These are phyloP conservation scores for Xylariaceae sp. DNA, from an alignment of 2,329 filamentous ascomycete species.

Conservation along the genomic window DNA sequence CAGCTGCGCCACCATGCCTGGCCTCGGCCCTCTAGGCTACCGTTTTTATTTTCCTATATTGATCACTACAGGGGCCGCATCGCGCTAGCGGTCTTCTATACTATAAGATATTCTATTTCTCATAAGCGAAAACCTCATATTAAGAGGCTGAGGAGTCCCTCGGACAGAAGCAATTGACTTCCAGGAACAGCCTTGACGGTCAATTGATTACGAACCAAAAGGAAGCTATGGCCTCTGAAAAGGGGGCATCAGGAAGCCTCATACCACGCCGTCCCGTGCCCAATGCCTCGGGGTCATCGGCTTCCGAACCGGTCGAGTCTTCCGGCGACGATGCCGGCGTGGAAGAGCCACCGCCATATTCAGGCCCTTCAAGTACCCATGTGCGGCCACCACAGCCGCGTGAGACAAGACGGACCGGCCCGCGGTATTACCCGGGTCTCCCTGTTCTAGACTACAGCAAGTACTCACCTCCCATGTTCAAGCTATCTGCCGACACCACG, in stretches of 20 bases:
- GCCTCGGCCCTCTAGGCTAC: constrained; percentile 13
- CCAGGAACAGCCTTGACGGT: background rate
- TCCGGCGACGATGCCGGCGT: constrained; percentile 4
- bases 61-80: background rate
- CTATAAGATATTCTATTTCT: too few species aligned
- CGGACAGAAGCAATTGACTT: too few species aligned
- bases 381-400: constrained; percentile 13
- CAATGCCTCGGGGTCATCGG: constrained; percentile 9
- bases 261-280: constrained; percentile 7
- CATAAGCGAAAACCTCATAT: too few species aligned
- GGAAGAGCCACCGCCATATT: constrained; percentile 27
- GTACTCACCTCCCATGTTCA: constrained; percentile 50
- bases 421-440: constrained; percentile 43
- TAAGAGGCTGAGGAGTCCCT: too few species aligned
- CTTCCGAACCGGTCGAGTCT: constrained; percentile 1
- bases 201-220: constrained; percentile 11
- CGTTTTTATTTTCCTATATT: constrained; percentile 8
- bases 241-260: constrained; percentile 4
- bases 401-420: constrained; percentile 19
- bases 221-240: constrained; percentile 8
- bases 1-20: too few species aligned
- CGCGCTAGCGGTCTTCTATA: too few species aligned
- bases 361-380: constrained; percentile 23
- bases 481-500: constrained; percentile 45
- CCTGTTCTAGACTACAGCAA: constrained; percentile 48